Base-by-base conservation (phyloP, 768 basidiomycete genomes). In the Hydnomerulius pinastri region DNA sequence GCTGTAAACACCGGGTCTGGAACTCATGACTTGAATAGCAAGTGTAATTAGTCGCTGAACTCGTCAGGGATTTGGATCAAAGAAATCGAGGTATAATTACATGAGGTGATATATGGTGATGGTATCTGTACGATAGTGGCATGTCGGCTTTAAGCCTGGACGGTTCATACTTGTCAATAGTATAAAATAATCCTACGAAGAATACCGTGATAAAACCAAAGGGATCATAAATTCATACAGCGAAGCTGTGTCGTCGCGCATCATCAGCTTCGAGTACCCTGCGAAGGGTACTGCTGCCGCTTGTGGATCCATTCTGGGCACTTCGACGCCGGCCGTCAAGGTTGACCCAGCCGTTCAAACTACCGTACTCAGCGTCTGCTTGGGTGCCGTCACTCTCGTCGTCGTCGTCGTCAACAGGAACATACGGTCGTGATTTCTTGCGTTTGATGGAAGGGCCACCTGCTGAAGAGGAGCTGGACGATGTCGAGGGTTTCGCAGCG, bases 331-430 rank as follows among this genome's bases (percentile, higher is more conserved):
- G 74, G 8, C 78, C 77, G 15, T 84, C 84, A 9, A 80, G 61
- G 62, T 82, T 83, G 38, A 78, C 71, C 80, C 83, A 84, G 23
- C 67, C 60, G 18, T 51, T 55, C 33, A 53, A 43, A 35, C 66
- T 71, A 20, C 77, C 69, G 48, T 75, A 84, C 65, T 88, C 87
- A 17, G 76, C 85, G 62, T 89, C 87, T 3, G 85, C 86, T 55
- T 88, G 80, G n/a, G 76, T 79, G 1, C 83, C 85, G 29, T 85
- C 87, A 55, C 82, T 83, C 48, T 86, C 83, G 4, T 76, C 75
- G 23, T 73, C 80, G 4, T 82, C 81, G 1, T 80, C 77, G 27
- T 77, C 74, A 1, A 72, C 68, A 6, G 69, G 51, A 17, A 76
- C 41, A 53, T 74, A 74, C 4, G 77, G 74, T 29, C 78, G 74